Evolutionary conservation across 495 filamentous ascomycete species (phyloP), one percentile per base, ranked within the genome.

Genomic region (Friedmanniomyces simplex): DNA sequence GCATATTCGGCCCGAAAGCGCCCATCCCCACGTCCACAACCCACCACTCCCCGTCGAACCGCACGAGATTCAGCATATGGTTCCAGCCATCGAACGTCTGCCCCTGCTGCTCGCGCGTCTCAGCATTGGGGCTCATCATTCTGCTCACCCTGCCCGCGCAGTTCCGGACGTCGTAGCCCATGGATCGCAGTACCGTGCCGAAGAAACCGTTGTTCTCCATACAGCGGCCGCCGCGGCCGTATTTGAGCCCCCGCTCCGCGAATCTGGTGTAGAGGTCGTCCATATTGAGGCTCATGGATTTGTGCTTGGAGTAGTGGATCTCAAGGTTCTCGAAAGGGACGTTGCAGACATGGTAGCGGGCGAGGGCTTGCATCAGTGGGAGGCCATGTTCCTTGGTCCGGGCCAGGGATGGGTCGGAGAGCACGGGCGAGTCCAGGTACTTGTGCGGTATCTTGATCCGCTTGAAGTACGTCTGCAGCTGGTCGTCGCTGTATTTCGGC

Each of bases 11-110:
- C 3, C 82, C 83, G 62, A 82, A 76, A 20, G 74, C 72, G 4
- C 87, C 88, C 54, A 90, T 90, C 0, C 79, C 86, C 13, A 88
- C 83, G 58, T 94, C 87, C 1, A 89, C 72, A 43, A 81, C 72
- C 54, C 79, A 88, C 57, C 73, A 73, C 11, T 63, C 24, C 13
- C 66, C 68, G 8, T 65, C 63, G 21, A 90, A 73, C 11, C 72
- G 75, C 36, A 89, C 77, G 32, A 91, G 76, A 66, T 83, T 87
- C 32, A 85, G 76, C 68, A 87, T 84, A 67, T 91, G 87, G 20
- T 71, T 74, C 80, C 82, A 84, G 45, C 54, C 42, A 21, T 47
- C 49, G 32, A 50, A 66, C 52, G 45, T 59, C 21, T 63, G n/a
- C 2, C 55, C 60, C 21, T 59, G 55, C 20, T 55, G 12, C 28